phyloP scores from a whole-genome alignment of 78 protist species.

The Acrasis kona region DNA sequence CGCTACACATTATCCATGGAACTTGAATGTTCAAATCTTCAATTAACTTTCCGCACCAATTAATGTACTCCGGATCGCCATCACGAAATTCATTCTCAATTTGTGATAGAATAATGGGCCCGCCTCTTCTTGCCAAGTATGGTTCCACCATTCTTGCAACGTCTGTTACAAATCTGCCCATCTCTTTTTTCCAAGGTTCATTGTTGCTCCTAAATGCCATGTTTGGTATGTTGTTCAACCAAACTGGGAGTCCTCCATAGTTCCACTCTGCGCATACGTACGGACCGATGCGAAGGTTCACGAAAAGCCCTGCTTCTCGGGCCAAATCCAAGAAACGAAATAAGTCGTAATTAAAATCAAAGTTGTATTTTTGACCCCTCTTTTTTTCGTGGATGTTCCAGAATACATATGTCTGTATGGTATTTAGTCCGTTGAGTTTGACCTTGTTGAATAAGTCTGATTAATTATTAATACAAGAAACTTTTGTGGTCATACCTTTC shows the following conservation, averaged over 20 bases:
- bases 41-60: background rate
- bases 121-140: constrained; percentile 16
- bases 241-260: constrained; percentile 47
- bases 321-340: background rate
- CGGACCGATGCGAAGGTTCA: constrained; percentile 44
- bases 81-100: constrained; percentile 46
- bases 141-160: background rate
- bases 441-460: too few relatives aligned
- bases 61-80: constrained; percentile 18
- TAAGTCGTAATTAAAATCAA: background rate
- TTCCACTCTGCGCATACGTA: constrained; percentile 60
- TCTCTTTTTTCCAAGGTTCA: constrained; percentile 14
- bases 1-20: background rate
- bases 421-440: constrained; percentile 29
- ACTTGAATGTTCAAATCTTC: background rate
- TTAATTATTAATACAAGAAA: too few relatives aligned
- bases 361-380: background rate
- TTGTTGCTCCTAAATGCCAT: constrained; percentile 14
- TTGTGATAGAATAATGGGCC: constrained; percentile 39
- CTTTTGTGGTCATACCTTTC: constrained; percentile 9
- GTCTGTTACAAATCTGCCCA: background rate
- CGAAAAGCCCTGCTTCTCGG: constrained; percentile 2
- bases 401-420: constrained; percentile 44
- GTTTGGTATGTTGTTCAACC: too few relatives aligned
- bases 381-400: constrained; percentile 42